Evolutionary conservation across 75 land plant species (phyloP), one percentile per base, ranked within the genome.

Genomic region (Cunninghamia lanceolata): DNA sequence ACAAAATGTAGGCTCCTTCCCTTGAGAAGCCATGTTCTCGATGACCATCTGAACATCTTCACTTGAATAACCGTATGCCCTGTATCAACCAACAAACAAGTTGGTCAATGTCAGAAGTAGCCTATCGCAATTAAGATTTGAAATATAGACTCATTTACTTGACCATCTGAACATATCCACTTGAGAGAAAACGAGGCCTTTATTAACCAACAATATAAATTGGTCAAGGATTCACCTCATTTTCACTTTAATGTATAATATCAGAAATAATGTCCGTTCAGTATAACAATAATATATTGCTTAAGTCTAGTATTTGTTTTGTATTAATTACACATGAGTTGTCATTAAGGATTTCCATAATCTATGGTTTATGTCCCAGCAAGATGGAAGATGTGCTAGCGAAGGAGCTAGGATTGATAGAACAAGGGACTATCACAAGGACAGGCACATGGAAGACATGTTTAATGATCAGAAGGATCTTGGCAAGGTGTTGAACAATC

Each of bases 41-140:
- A 98, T 98, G 10, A 98, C 91, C 97, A 98, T 96, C 86, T 98
- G 99, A n/a, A 98, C 97, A 94, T 96, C 99, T 86, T 98, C 99
- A 91, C 91, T 91, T 39, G 99, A 96, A 86, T 98, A 98, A 47
- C 99, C 99, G 92, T 87, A 98, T 84, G 99, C 99, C 90, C 99
- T 98, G 90, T 9, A 83, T 46, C 56, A 83, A 87, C 8, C 15
- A 87, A 89, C 83, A 36, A 82, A 50, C 47, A 11, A 38, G 50
- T 15, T 4, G 35, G 81, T 42, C 13, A 84, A 53, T 59, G 68
- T 36, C 38, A 84, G 38, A 46, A 52, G 9, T 73, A 34, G 14
- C 38, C 3, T 1, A 34, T 66, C 30, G 1, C 70, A n/a, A 28
- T 68, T 34, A 68, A 68, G 32, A 54, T 54, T 16, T 17, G 0